Percentiles rank a stretch among this genome's conserved stretches.
Conservation (phyloP, 257 asterid species). For the Lantana camara region DNA sequence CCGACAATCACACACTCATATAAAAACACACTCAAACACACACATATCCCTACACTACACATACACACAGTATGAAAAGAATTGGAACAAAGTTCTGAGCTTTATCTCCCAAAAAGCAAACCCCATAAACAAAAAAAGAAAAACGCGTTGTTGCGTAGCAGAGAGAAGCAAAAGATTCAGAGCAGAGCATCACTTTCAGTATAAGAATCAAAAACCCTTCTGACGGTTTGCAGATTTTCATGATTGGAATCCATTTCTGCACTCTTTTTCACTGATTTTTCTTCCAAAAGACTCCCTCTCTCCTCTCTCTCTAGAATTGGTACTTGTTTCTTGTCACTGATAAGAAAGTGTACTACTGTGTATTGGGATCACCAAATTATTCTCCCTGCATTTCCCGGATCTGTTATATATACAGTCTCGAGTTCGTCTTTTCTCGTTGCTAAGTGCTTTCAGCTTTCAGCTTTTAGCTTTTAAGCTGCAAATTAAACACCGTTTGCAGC, state of each 20-base stretch:
- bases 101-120: constrained; percentile 11
- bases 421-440: constrained; percentile 23
- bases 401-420: constrained; percentile 25
- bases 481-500: background rate
- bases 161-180: constrained; percentile 20
- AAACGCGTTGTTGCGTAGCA: constrained; percentile 46
- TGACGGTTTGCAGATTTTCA: constrained; percentile 8
- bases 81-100: constrained; percentile 3
- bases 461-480: background rate
- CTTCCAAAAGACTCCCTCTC: background rate
- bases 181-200: constrained; percentile 14
- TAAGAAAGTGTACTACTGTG: constrained; percentile 26
- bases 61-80: background rate
- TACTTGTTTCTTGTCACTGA: background rate
- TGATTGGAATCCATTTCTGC: background rate
- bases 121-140: no score
- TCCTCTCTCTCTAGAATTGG: constrained; percentile 1
- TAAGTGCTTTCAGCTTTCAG: background rate
- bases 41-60: no score
- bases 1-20: no score
- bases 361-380: constrained; percentile 51
- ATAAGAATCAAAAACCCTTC: constrained; percentile 23
- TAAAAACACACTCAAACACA: background rate
- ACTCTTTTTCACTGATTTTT: background rate
- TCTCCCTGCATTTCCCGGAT: constrained; percentile 44